A percentile compares a stretch with the other conserved stretches of the same genome.
phyloP scores from a whole-genome alignment of 2,329 filamentous ascomycete species.

The Albophoma yamanashiensis region DNA sequence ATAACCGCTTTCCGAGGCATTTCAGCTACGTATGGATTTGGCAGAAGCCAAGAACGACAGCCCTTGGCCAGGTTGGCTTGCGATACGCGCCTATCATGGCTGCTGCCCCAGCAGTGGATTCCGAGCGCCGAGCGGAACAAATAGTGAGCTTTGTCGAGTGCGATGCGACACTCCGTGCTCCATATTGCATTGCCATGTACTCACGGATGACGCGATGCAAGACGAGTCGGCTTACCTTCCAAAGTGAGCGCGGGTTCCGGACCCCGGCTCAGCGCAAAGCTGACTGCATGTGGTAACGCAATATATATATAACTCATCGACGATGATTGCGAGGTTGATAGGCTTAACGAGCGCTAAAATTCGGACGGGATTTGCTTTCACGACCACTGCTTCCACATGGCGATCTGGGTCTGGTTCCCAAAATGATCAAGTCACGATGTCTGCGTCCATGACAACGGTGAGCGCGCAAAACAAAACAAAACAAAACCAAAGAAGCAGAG shows the following conservation, averaged over 20 bases:
- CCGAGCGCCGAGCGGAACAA: too few relatives aligned
- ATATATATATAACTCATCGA: neutral
- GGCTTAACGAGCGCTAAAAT: neutral
- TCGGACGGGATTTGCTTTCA: neutral
- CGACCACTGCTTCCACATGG: neutral
- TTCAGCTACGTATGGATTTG: too few relatives aligned
- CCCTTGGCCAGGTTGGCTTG: too few relatives aligned
- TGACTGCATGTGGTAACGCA: neutral
- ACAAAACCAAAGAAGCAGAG: neutral
- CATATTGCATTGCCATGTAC: neutral
- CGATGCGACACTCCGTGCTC: too few relatives aligned
- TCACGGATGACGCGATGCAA: neutral
- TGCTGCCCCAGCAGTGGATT: too few relatives aligned
- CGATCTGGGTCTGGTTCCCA: neutral
- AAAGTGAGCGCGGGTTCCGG: neutral
- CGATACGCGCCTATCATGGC: too few relatives aligned
- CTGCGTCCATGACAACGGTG: neutral
- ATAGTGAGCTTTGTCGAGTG: too few relatives aligned
- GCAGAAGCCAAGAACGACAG: too few relatives aligned
- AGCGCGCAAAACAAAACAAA: neutral
- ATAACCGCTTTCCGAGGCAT: too few relatives aligned
- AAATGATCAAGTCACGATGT: neutral
- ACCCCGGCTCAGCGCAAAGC: neutral
- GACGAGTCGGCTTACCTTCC: neutral
- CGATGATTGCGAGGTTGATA: neutral